Percentiles rank a stretch among this genome's conserved stretches.
Conservation (phyloP, 2,329 filamentous ascomycete genomes). For the Cytospora piceae region DNA sequence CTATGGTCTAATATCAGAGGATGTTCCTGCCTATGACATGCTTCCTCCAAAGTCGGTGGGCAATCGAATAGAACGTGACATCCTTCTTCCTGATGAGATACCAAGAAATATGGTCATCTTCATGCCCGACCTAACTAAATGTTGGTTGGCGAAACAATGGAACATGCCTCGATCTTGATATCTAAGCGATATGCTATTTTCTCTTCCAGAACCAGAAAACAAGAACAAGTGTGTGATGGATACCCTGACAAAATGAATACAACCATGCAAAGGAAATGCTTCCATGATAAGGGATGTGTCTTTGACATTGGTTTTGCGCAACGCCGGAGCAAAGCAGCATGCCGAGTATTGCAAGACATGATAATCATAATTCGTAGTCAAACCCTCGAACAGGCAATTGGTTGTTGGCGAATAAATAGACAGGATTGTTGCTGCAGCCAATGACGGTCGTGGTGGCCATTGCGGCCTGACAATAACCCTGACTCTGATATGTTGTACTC, state of each 20-base stretch:
- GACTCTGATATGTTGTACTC: conserved; percentile 14
- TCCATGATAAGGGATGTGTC: conserved; percentile 31
- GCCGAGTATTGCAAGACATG: conserved; percentile 21
- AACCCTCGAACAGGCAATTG: conserved; percentile 17
- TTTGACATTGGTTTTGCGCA: conserved; percentile 17
- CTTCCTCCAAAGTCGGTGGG: conserved; percentile 29
- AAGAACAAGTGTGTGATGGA: conserved; percentile 19
- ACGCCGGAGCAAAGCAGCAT: conserved; percentile 8
- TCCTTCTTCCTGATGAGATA: conserved; percentile 18
- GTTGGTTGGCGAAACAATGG: conserved; percentile 20
- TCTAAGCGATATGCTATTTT: conserved; percentile 23
- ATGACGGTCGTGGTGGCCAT: background rate
- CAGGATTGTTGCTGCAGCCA: conserved; percentile 11
- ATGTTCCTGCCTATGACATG: conserved; percentile 31
- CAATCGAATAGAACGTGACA: conserved; percentile 32
- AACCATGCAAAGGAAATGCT: conserved; percentile 31
- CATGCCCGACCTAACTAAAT: conserved; percentile 29
- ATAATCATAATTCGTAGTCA: conserved; percentile 20
- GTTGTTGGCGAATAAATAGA: conserved; percentile 7
- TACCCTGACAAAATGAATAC: conserved; percentile 30
- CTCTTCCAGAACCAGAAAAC: conserved; percentile 4
- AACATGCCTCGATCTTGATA: conserved; percentile 29
- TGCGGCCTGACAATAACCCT: conserved; percentile 8
- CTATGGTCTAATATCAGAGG: conserved; percentile 33
- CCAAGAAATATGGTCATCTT: conserved; percentile 19